Evolutionary conservation across 176 grass and related monocot genomes (phyloP).

Genomic region (Lolium rigidum): DNA sequence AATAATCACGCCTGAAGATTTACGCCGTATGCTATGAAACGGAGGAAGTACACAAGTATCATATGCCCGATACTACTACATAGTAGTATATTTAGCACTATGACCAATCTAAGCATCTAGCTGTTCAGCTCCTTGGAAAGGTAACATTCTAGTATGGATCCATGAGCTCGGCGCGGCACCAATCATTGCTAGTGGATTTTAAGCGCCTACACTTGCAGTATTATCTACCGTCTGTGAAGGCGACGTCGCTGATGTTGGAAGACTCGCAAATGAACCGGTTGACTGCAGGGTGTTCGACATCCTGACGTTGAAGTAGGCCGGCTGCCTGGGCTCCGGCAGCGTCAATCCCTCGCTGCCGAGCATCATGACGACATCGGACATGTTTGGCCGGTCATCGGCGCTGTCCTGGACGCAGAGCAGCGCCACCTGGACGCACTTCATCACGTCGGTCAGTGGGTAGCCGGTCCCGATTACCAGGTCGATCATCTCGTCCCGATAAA

Average conservation of each 20-base stretch:
- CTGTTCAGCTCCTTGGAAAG: no score
- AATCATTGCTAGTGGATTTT: not conserved
- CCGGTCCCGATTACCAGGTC: slow-evolving; percentile 45
- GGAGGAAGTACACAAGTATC: no score
- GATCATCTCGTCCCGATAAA: slow-evolving; percentile 51
- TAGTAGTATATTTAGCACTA: no score
- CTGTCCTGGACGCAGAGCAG: slow-evolving; percentile 65
- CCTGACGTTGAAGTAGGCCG: slow-evolving; percentile 64
- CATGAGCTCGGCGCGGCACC: no score
- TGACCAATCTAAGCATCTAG: no score
- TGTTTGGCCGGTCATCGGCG: slow-evolving; percentile 51
- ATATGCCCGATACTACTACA: no score
- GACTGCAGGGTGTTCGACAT: slow-evolving; percentile 33
- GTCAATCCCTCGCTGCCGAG: slow-evolving; percentile 52
- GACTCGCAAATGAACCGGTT: slow-evolving; percentile 17
- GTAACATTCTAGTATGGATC: no score
- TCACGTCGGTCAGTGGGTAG: slow-evolving; percentile 38
- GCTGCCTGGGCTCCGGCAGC: slow-evolving; percentile 51
- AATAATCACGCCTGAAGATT: no score
- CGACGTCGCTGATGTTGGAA: slow-evolving; percentile 37
- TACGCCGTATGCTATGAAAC: no score
- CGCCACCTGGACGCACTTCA: slow-evolving; percentile 47
- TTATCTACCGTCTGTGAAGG: slow-evolving; percentile 45
- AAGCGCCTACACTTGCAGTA: not conserved
- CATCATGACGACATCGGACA: slow-evolving; percentile 51